Evolutionary conservation across 2,329 filamentous ascomycete genomes (phyloP).

Genomic region (Fusarium succisae): DNA sequence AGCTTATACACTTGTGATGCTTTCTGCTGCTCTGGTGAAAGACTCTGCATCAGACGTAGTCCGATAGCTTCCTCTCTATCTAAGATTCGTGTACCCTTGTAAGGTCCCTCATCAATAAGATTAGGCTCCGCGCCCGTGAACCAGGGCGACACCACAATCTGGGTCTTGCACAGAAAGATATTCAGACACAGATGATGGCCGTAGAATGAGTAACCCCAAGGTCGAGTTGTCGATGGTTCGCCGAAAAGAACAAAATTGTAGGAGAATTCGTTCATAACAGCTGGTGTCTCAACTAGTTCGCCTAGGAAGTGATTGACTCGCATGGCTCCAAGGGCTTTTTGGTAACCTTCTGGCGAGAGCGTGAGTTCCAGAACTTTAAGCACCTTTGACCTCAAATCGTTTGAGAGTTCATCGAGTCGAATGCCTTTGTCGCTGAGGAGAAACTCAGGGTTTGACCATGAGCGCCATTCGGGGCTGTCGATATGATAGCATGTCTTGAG

Average conservation of each 20-base stretch:
- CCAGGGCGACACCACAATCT: constrained; percentile 76
- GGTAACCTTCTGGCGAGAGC: constrained; percentile 75
- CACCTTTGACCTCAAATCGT: neutral
- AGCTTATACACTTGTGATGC: constrained; percentile 66
- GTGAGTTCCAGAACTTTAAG: constrained; percentile 50
- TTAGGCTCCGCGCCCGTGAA: constrained; percentile 87
- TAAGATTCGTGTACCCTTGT: constrained; percentile 72
- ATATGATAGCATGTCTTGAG: constrained; percentile 59
- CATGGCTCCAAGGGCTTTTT: constrained; percentile 75
- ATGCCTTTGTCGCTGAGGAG: constrained; percentile 74
- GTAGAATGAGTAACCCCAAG: constrained; percentile 81
- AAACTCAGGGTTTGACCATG: constrained; percentile 78
- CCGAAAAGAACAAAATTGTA: constrained; percentile 83
- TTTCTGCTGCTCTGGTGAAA: constrained; percentile 56
- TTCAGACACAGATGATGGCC: constrained; percentile 82
- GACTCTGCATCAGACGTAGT: constrained; percentile 73
- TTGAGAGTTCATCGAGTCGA: constrained; percentile 68
- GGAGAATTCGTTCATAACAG: constrained; percentile 76
- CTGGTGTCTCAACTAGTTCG: constrained; percentile 67
- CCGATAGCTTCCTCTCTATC: constrained; percentile 71
- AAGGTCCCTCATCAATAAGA: constrained; percentile 71
- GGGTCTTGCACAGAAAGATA: constrained; percentile 70
- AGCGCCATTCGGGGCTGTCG: constrained; percentile 76
- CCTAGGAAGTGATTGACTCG: constrained; percentile 80
- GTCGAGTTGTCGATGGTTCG: constrained; percentile 60